Conservation (phyloP, 2,329 filamentous ascomycete species). For the Leptographium procerum region DNA sequence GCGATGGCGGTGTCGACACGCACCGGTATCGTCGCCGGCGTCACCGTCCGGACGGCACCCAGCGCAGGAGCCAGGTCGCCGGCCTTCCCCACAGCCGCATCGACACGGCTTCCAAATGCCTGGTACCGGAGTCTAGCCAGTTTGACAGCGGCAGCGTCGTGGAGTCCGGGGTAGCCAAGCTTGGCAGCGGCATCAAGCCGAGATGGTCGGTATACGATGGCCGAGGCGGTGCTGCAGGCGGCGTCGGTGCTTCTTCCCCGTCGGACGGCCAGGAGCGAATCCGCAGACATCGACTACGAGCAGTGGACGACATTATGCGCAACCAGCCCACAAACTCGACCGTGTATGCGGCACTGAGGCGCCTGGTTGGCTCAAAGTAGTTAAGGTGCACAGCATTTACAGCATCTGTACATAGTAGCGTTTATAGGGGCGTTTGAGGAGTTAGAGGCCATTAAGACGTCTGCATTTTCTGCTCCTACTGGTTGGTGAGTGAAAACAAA, state of each 20-base stretch:
- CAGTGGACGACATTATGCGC: neutral
- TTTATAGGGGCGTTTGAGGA: neutral
- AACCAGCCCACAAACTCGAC: neutral
- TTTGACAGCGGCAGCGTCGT: neutral
- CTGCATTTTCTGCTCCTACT: neutral
- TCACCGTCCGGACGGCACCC: neutral
- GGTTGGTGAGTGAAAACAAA: too few species aligned
- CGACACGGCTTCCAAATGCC: neutral
- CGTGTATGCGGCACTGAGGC: neutral
- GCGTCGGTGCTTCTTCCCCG: neutral
- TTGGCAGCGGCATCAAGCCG: neutral
- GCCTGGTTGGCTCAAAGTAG: neutral
- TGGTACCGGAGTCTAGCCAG: neutral
- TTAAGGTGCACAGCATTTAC: neutral
- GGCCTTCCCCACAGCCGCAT: neutral
- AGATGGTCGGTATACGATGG: too few species aligned
- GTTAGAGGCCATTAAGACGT: neutral
- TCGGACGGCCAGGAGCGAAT: neutral
- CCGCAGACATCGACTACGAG: neutral
- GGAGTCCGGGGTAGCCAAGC: neutral
- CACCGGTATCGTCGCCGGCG: neutral
- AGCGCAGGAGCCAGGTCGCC: neutral
- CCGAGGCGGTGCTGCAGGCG: neutral
- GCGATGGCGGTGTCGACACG: conserved; percentile 9
- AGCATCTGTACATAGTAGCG: too few species aligned